A percentile compares a stretch with the other conserved stretches of the same genome.
These are phyloP conservation scores for Monilinia laxa DNA, from an alignment of 2,329 filamentous ascomycete genomes.

Conservation along the genomic window DNA sequence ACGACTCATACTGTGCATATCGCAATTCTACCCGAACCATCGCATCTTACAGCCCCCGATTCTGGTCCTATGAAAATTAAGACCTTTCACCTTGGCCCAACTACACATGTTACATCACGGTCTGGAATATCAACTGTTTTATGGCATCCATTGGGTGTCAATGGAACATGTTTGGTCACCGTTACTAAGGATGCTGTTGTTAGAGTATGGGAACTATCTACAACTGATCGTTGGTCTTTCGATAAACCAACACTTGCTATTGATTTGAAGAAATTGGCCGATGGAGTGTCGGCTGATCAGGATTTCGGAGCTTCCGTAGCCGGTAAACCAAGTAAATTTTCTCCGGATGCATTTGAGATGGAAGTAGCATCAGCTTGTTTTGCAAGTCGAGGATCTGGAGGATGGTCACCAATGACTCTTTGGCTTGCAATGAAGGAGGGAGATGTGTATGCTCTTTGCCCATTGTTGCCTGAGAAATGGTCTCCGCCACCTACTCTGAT, in stretches of 20 bases:
- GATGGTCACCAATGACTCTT: slow-evolving; percentile 94
- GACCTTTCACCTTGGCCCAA: slow-evolving; percentile 88
- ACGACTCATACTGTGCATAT: slow-evolving; percentile 88
- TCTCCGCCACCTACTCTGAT: slow-evolving; percentile 73
- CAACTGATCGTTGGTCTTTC: slow-evolving; percentile 83
- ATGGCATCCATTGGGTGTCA: slow-evolving; percentile 90
- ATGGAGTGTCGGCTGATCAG: slow-evolving; percentile 77
- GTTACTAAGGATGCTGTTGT: slow-evolving; percentile 86
- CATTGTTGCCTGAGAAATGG: slow-evolving; percentile 85
- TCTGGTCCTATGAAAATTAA: slow-evolving; percentile 71
- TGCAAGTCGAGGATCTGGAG: slow-evolving; percentile 62
- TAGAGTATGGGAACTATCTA: slow-evolving; percentile 84
- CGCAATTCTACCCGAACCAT: slow-evolving; percentile 76
- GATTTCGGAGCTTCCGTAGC: slow-evolving; percentile 77
- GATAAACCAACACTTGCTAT: slow-evolving; percentile 79
- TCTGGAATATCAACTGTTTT: slow-evolving; percentile 76
- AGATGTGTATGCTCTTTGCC: slow-evolving; percentile 90
- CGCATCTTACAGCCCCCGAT: slow-evolving; percentile 71
- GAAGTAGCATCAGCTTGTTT: slow-evolving; percentile 90
- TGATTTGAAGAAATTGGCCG: slow-evolving; percentile 84
- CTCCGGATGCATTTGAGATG: slow-evolving; percentile 88
- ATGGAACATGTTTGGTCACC: slow-evolving; percentile 79
- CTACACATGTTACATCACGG: slow-evolving; percentile 84
- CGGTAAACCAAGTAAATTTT: slow-evolving; percentile 77
- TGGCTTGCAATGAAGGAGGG: slow-evolving; percentile 96